A percentile compares a stretch with the other conserved stretches of the same genome.
phyloP scores from a whole-genome alignment of 202 grass and related monocot genomes.

The Hordeum pubiflorum region DNA sequence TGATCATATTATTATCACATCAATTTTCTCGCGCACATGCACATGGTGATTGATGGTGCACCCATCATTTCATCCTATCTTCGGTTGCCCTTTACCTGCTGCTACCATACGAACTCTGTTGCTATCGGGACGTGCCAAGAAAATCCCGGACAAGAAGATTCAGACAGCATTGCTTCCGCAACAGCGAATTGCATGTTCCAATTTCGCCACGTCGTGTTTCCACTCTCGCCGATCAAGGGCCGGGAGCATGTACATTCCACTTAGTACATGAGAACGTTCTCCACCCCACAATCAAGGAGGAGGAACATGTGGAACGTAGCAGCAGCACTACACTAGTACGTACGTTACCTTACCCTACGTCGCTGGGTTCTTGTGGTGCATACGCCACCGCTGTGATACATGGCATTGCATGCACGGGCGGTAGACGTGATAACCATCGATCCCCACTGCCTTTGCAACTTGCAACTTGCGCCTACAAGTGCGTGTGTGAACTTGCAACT shows the following conservation, averaged over 20 bases:
- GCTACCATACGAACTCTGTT: not conserved
- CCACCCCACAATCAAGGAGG: not conserved
- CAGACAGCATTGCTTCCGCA: not conserved
- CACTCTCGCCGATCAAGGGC: not conserved
- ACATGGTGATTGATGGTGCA: not conserved
- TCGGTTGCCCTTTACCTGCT: not conserved
- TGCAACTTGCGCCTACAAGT: not conserved
- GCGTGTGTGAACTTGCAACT: not conserved
- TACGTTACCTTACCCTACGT: not conserved
- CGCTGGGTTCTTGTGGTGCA: conserved; percentile 1
- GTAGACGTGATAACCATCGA: conserved; percentile 14
- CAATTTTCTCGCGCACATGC: not conserved
- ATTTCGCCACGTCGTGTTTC: conserved; percentile 17
- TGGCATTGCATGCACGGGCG: not conserved
- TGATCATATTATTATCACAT: too few species aligned
- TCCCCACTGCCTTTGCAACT: not conserved
- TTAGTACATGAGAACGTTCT: not conserved
- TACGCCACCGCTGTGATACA: not conserved
- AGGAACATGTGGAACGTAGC: not conserved
- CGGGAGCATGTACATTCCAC: not conserved
- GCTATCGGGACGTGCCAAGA: not conserved
- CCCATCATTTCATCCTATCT: not conserved
- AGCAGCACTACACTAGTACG: not conserved
- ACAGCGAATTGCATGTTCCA: conserved; percentile 10
- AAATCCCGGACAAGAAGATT: conserved; percentile 15